Percentiles rank a stretch among this genome's conserved stretches.
These are phyloP conservation scores for Suhomyces canberraensis DNA, from an alignment of 805 yeast species.

Conservation along the genomic window DNA sequence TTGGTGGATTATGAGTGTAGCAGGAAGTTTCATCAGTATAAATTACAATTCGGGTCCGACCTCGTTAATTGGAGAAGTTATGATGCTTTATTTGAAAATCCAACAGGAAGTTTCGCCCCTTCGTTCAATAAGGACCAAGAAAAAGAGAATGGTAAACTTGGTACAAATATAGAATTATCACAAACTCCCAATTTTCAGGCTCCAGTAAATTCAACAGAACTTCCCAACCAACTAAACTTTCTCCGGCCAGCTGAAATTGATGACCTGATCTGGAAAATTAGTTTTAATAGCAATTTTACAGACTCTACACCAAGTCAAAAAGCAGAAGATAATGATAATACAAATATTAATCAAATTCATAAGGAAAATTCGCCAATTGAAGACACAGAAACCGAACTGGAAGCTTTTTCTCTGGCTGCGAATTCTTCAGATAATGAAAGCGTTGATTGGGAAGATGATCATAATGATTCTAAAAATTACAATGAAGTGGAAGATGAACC, in stretches of 20 bases:
- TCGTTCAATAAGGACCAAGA: too few species aligned
- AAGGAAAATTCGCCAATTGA: too few species aligned
- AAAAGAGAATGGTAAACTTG: too few species aligned
- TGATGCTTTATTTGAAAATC: constrained; percentile 13
- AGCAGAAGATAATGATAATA: too few species aligned
- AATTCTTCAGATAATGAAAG: not conserved
- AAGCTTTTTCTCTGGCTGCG: too few species aligned
- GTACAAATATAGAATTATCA: too few species aligned
- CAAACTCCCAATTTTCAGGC: too few species aligned
- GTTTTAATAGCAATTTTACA: constrained; percentile 3
- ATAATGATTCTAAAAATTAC: not conserved
- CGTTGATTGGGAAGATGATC: constrained; percentile 1
- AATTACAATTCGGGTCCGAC: constrained; percentile 18
- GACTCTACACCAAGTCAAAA: not conserved
- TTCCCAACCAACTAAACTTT: too few species aligned
- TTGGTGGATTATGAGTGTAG: constrained; percentile 22
- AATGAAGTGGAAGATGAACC: constrained; percentile 4
- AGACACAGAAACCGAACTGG: too few species aligned
- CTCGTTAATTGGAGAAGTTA: constrained; percentile 19
- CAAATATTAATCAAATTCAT: too few species aligned
- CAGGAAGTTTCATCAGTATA: constrained; percentile 10
- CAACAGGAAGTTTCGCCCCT: too few species aligned
- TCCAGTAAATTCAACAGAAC: too few species aligned
- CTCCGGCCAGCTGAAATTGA: not conserved
- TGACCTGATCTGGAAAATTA: constrained; percentile 3